phyloP scores from a whole-genome alignment of 192 early-diverging fungal species.

The Coemansia nantahalensis region DNA sequence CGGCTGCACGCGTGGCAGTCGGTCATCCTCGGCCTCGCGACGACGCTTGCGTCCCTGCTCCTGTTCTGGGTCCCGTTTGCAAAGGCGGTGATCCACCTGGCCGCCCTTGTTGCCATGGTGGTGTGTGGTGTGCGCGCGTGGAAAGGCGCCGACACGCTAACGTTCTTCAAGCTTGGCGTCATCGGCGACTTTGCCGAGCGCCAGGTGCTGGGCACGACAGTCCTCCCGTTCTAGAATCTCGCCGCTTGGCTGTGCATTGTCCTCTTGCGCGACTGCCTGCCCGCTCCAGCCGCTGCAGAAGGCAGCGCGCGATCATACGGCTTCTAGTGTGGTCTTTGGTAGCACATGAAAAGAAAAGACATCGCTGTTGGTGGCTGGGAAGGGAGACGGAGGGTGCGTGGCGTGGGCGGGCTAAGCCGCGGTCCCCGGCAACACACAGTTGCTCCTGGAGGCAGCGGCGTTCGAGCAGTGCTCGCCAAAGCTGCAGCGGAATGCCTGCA shows the following conservation, averaged over 20 bases:
- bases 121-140: constrained; percentile 42
- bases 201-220: constrained; percentile 46
- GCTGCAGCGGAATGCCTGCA: constrained; percentile 43
- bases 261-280: background rate
- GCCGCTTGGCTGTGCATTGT: background rate
- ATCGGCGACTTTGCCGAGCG: constrained; percentile 51
- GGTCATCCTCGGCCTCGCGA: constrained; percentile 24
- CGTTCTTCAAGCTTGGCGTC: constrained; percentile 49
- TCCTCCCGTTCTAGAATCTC: constrained; percentile 41
- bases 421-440: no score
- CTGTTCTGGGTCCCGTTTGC: constrained; percentile 46
- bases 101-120: constrained; percentile 19
- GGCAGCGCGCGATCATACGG: no score
- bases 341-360: no score
- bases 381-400: no score
- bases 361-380: no score
- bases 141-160: constrained; percentile 46
- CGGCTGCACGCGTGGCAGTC: constrained; percentile 52
- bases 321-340: no score
- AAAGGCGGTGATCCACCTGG: constrained; percentile 27
- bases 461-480: constrained; percentile 24
- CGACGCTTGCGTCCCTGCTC: constrained; percentile 23
- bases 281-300: no score
- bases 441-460: constrained; percentile 5
- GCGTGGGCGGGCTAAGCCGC: no score